Conservation (phyloP, 192 early-diverging fungal species). For the Geranomyces michiganensis region DNA sequence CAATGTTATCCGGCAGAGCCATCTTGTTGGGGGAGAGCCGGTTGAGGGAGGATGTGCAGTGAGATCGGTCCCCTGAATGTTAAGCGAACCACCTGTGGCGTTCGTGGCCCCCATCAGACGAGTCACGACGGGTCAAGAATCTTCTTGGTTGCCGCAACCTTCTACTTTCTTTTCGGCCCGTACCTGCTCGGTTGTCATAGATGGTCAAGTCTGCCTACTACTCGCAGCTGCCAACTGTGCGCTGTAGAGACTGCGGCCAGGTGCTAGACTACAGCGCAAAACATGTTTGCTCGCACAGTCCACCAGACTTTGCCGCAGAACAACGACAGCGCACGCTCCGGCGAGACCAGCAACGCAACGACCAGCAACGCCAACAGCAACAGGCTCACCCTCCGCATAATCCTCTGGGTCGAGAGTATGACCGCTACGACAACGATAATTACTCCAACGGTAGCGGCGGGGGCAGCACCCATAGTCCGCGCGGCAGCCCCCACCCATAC, state of each 20-base stretch:
- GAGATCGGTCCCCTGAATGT: no score
- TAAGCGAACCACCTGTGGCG: no score
- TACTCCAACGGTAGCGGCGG: neutral
- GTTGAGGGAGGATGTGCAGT: no score
- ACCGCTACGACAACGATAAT: neutral
- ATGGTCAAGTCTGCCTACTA: conserved; percentile 35
- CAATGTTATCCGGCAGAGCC: no score
- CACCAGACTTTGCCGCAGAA: conserved; percentile 11
- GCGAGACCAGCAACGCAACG: neutral
- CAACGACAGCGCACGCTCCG: conserved; percentile 5
- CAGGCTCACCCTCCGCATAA: neutral
- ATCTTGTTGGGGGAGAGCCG: no score
- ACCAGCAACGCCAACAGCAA: conserved; percentile 2
- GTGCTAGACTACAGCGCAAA: conserved; percentile 17
- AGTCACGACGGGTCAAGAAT: no score
- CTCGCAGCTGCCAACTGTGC: conserved; percentile 25
- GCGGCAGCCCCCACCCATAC: neutral
- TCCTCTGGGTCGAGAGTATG: neutral
- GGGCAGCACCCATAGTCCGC: neutral
- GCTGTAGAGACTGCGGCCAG: conserved; percentile 28
- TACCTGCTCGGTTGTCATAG: neutral
- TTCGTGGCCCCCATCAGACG: no score
- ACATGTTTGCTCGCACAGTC: conserved; percentile 13
- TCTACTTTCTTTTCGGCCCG: no score
- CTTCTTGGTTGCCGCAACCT: no score